A percentile compares a stretch with the other conserved stretches of the same genome.
These are phyloP conservation scores for Termitomyces sp. DNA, from an alignment of 768 basidiomycete species.

Conservation along the genomic window DNA sequence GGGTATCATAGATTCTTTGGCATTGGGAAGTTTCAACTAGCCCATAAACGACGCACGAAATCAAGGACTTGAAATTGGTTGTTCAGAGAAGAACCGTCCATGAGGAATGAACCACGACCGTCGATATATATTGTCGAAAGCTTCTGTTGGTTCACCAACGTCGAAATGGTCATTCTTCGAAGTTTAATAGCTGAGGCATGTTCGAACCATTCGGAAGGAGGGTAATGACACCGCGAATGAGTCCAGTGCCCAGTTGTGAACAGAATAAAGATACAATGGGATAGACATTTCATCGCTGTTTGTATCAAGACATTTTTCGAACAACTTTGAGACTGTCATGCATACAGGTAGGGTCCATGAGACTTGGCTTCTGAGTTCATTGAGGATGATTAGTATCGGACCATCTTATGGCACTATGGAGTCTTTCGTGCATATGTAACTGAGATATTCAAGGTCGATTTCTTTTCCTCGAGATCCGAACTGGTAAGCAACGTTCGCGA, in stretches of 20 bases:
- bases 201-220: slow-evolving; percentile 6
- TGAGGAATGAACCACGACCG: background rate
- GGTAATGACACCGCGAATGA: slow-evolving; percentile 12
- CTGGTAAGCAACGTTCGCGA: slow-evolving; percentile 14
- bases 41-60: slow-evolving; percentile 17
- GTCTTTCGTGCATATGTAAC: background rate
- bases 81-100: background rate
- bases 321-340: slow-evolving; percentile 11
- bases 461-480: slow-evolving; percentile 1
- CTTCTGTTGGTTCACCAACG: slow-evolving; percentile 14
- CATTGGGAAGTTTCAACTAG: background rate
- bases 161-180: slow-evolving; percentile 9
- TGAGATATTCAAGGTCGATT: background rate
- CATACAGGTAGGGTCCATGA: slow-evolving; percentile 6
- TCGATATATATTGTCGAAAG: slow-evolving; percentile 16
- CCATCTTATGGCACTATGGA: background rate
- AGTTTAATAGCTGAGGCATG: slow-evolving; percentile 16
- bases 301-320: slow-evolving; percentile 1
- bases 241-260: slow-evolving; percentile 1
- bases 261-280: slow-evolving; percentile 5
- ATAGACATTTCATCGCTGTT: slow-evolving; percentile 4
- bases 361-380: background rate
- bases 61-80: slow-evolving; percentile 2
- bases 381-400: background rate
- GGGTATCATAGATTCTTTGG: no score